phyloP scores from a whole-genome alignment of 148 eudicot species.

The Mesembryanthemum crystallinum region DNA sequence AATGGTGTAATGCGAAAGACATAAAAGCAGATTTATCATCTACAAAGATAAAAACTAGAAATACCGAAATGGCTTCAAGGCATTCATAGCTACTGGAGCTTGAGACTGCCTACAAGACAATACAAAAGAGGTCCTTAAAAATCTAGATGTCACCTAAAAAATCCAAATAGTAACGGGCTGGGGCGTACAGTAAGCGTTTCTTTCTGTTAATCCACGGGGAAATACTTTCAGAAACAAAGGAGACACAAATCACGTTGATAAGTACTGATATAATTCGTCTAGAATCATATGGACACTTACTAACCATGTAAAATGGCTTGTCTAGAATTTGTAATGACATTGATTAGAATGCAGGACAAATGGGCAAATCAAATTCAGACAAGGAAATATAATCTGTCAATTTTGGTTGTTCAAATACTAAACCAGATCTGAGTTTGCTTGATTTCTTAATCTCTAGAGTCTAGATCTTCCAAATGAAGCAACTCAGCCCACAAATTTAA shows the following conservation, averaged over 20 bases:
- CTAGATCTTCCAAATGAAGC: background rate
- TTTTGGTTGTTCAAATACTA: slow-evolving; percentile 1
- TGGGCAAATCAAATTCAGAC: background rate
- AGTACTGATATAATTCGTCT: background rate
- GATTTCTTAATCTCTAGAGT: background rate
- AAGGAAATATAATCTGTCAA: slow-evolving; percentile 8
- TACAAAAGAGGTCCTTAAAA: background rate
- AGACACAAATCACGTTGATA: slow-evolving; percentile 13
- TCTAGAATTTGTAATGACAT: slow-evolving; percentile 6
- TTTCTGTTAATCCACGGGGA: background rate
- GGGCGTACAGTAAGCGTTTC: background rate
- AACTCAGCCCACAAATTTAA: background rate
- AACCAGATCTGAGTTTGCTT: background rate
- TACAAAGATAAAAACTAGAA: background rate
- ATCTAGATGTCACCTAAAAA: background rate
- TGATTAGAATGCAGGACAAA: background rate
- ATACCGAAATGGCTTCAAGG: background rate
- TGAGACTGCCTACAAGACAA: background rate
- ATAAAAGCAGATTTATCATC: too few relatives aligned
- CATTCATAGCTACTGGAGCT: background rate
- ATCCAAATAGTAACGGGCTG: background rate
- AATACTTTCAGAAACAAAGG: background rate
- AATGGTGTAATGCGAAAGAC: too few relatives aligned
- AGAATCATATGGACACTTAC: background rate
- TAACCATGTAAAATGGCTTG: background rate